Conservation (phyloP, 2,329 filamentous ascomycete species). For the Claviceps paspali region DNA sequence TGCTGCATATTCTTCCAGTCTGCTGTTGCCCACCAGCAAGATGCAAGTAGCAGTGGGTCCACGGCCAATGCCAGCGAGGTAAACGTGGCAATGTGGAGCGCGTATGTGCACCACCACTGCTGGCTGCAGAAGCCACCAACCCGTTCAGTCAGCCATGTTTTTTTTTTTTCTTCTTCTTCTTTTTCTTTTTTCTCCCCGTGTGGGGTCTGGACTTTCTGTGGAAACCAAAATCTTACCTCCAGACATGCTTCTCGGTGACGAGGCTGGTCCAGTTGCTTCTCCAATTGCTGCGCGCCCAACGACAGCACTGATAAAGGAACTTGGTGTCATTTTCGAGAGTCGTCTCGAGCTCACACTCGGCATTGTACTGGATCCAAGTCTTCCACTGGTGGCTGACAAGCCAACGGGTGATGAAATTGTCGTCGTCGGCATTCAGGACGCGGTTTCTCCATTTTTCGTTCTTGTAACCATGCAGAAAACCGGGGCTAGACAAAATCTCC, state of each 20-base stretch:
- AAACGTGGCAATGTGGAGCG: conserved; percentile 81
- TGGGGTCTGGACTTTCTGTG: no score
- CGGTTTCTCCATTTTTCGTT: conserved; percentile 81
- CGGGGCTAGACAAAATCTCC: conserved; percentile 69
- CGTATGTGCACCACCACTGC: conserved; percentile 87
- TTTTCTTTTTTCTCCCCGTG: no score
- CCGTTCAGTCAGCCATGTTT: no score
- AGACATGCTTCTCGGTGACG: conserved; percentile 68
- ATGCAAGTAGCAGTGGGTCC: conserved; percentile 57
- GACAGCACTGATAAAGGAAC: conserved; percentile 83
- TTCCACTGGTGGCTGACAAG: conserved; percentile 84
- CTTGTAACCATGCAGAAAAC: conserved; percentile 79
- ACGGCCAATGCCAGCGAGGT: conserved; percentile 72
- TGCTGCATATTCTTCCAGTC: conserved; percentile 38
- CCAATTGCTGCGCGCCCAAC: conserved; percentile 97
- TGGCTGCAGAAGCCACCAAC: conserved; percentile 47
- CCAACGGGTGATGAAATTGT: conserved; percentile 97
- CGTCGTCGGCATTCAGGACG: conserved; percentile 89
- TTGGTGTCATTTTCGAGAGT: conserved; percentile 80
- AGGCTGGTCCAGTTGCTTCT: conserved; percentile 89
- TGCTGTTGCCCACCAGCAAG: conserved; percentile 53
- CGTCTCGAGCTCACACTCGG: conserved; percentile 80
- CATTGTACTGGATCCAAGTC: conserved; percentile 89
- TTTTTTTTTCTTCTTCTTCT: no score
- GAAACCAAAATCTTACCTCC: conserved; percentile 55